Base-by-base conservation (phyloP, 2,329 filamentous ascomycete genomes). In the Bretziella fagacearum region DNA sequence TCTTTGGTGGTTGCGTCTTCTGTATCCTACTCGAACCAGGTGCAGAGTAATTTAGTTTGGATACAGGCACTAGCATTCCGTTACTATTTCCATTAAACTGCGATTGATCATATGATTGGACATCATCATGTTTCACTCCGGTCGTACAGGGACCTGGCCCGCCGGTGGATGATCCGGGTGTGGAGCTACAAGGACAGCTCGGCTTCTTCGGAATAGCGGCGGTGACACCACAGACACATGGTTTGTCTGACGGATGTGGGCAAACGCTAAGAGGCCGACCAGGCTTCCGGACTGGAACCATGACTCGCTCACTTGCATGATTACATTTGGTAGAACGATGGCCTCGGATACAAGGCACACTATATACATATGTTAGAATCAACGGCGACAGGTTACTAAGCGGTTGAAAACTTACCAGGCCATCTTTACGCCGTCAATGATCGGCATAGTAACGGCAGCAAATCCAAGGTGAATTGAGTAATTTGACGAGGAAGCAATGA, bases 251-350 rank as follows among this genome's bases (percentile, higher is more conserved):
- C 5, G 75, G 71, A 55, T 83, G 79, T 46, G 79, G 78, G 55
- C 79, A 84, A 46, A 72, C 70, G 59, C 77, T 82, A 47, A 84
- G 62, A 6, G 79, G 80, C 43, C 80, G 70, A 15, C 80, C 80
- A 13, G 80, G 79, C 56, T 83, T 83, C 52, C 79, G 73, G 13
- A 84, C 80, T 18, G 77, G 75, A 3, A 82, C 66, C 68, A 84
- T 75, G 27, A 82, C 63, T 50, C 79, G 73, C 55, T 82, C 78
- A 53, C 70, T 68, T 51, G 68, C 69, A 58, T 84, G 80, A 41
- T 72, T 77, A 60, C 80, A 84, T 65, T 81, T 82, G 45, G 79
- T 82, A 25, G 80, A 84, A 55, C 80, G 76, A 60, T 84, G 80
- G 48, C 80, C 80, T 56, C 79, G 76, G 55, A 84, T 84, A 59